Evolutionary conservation across 208 protist species (phyloP).

Genomic region (Trypanosoma congolense): DNA sequence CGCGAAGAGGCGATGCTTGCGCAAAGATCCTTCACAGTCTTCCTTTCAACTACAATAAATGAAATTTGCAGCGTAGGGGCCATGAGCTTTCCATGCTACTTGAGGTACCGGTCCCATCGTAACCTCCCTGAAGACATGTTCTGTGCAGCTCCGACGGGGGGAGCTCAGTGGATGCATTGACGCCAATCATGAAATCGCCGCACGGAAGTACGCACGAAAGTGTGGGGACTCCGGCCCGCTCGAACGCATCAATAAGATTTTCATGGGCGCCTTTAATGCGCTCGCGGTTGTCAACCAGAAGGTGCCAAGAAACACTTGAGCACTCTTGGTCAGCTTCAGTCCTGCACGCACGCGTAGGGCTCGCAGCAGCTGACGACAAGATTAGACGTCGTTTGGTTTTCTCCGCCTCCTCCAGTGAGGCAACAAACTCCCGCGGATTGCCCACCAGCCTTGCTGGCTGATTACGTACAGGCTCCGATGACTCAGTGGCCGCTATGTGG

Average conservation of each 20-base stretch:
- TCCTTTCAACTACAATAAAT: constrained; percentile 73
- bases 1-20: constrained; percentile 57
- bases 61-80: constrained; percentile 21
- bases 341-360: too few species aligned
- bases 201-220: constrained; percentile 47
- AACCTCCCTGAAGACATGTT: not conserved
- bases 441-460: constrained; percentile 7
- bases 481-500: not conserved
- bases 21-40: constrained; percentile 68
- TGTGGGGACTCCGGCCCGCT: constrained; percentile 31
- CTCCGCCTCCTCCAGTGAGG: constrained; percentile 19
- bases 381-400: too few species aligned
- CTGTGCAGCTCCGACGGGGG: not conserved
- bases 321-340: too few species aligned
- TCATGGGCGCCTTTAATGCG: constrained; percentile 32
- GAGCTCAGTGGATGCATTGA: constrained; percentile 5
- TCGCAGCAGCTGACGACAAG: too few species aligned
- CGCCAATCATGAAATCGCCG: constrained; percentile 64
- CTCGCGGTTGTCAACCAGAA: constrained; percentile 76
- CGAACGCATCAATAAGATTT: constrained; percentile 35
- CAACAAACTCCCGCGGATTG: constrained; percentile 25
- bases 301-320: constrained; percentile 42
- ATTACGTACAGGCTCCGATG: not conserved
- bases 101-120: too few species aligned
- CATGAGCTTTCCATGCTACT: too few species aligned